Base-by-base conservation (phyloP, 2,329 filamentous ascomycete genomes). In the Sphaerulina populicola region DNA sequence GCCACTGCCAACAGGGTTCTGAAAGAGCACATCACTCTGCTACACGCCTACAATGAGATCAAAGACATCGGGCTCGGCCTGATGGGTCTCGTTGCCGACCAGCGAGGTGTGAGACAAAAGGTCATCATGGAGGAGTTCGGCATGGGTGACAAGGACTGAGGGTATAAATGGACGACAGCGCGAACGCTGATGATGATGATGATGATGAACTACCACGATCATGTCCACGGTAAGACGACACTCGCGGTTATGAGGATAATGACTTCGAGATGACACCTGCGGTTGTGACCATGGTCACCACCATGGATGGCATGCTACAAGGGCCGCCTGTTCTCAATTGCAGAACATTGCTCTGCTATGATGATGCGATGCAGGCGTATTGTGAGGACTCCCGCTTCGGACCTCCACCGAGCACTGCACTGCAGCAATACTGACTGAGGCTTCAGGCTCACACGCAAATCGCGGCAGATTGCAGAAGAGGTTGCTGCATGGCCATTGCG, bases 41-140 rank as follows among this genome's bases (percentile, higher is more conserved):
- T 87, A 30, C 82, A 85, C 57, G 71, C 78, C 51, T 87, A 86
- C 68, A 87, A 87, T 60, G 82, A 85, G 64, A 79, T 86, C 59
- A 80, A 82, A 56, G 83, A 87, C 64, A 71, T 84, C 6, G 83
- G 78, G 0, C 77, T 81, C 61, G 82, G 81, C 0, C 62, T 87
- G 29, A 75, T 86, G 68, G 81, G 81, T 0, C 67, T 86, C 60
- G 79, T 86, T 64, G 83, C 83, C 3, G 83, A 87, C 52, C 73
- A 76, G 54, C 70, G 80, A 38, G 81, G 80, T 7, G 72, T 79
- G 40, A 71, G 78, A 50, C 72, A 80, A 47, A 64, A 68, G 46
- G 69, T 72, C 30, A 68, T 77, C 10, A 73, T 74, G 62, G 70
- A 72, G 50, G 73, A 75, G 52, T 75, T 73, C 60, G 73, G 69